Evolutionary conservation across 768 basidiomycete species (phyloP).

Genomic region (Daedaleopsis sinensis): DNA sequence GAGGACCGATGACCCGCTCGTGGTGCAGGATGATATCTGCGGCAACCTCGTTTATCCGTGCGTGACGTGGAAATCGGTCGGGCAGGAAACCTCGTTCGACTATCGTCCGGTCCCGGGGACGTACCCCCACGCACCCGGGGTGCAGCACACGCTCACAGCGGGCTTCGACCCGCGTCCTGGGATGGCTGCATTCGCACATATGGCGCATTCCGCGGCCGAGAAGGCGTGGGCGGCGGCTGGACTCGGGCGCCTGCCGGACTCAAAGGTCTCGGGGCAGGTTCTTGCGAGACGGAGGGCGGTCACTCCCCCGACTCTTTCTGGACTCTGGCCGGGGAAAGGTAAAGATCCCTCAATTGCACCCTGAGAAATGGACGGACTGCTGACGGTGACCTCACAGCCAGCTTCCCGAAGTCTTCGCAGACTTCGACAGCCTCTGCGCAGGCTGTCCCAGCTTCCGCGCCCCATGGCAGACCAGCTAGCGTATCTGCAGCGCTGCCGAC

Average conservation of each 20-base stretch:
- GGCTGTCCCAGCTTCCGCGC: neutral
- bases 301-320: constrained; percentile 10
- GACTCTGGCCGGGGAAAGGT: constrained; percentile 15
- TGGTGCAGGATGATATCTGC: constrained; percentile 12
- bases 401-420: neutral
- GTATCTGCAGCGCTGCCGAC: neutral
- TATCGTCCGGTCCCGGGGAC: constrained; percentile 18
- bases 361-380: neutral
- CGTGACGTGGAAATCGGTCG: constrained; percentile 6
- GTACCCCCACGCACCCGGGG: constrained; percentile 18
- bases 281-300: constrained; percentile 5
- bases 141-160: constrained; percentile 9
- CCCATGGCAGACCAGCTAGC: neutral
- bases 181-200: constrained; percentile 14
- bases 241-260: constrained; percentile 1
- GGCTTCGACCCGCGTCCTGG: constrained; percentile 14
- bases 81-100: neutral
- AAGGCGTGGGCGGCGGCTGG: constrained; percentile 7
- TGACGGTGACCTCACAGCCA: neutral
- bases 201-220: constrained; percentile 15
- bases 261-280: constrained; percentile 11
- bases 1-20: neutral
- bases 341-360: neutral
- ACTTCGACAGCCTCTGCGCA: neutral
- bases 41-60: constrained; percentile 11